phyloP scores from a whole-genome alignment of 805 yeast species.

The Metschnikowia gelsemii region DNA sequence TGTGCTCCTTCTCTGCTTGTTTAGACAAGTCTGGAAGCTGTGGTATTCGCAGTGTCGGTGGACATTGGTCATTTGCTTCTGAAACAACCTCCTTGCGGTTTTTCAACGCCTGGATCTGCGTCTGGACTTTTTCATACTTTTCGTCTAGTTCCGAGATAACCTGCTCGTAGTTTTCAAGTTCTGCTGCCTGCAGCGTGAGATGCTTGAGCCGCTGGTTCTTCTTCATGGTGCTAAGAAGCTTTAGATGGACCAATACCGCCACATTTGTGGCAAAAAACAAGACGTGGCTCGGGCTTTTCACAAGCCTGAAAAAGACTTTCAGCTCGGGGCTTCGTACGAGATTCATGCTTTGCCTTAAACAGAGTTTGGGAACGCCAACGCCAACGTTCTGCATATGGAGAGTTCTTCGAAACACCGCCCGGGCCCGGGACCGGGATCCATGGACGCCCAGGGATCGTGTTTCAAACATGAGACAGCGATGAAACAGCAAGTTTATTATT shows the following conservation, averaged over 20 bases:
- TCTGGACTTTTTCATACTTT: slow-evolving; percentile 13
- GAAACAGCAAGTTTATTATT: too few relatives aligned
- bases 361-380: slow-evolving; percentile 4
- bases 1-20: slow-evolving; percentile 1
- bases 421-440: too few relatives aligned
- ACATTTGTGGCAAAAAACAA: slow-evolving; percentile 21
- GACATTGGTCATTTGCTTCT: too few relatives aligned
- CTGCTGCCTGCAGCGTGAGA: slow-evolving; percentile 14
- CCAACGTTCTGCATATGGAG: slow-evolving; percentile 15
- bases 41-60: neutral
- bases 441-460: too few relatives aligned
- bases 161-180: slow-evolving; percentile 17
- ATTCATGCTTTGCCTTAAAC: slow-evolving; percentile 10
- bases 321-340: slow-evolving; percentile 13
- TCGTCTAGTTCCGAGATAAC: slow-evolving; percentile 18
- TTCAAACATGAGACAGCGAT: too few relatives aligned
- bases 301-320: slow-evolving; percentile 13
- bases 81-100: neutral
- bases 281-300: slow-evolving; percentile 20
- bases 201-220: slow-evolving; percentile 10
- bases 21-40: neutral
- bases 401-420: slow-evolving; percentile 3
- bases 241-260: slow-evolving; percentile 19
- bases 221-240: slow-evolving; percentile 14
- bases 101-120: slow-evolving; percentile 12